Evolutionary conservation across 2,329 filamentous ascomycete genomes (phyloP).

Genomic region (Shiraia bambusicola): DNA sequence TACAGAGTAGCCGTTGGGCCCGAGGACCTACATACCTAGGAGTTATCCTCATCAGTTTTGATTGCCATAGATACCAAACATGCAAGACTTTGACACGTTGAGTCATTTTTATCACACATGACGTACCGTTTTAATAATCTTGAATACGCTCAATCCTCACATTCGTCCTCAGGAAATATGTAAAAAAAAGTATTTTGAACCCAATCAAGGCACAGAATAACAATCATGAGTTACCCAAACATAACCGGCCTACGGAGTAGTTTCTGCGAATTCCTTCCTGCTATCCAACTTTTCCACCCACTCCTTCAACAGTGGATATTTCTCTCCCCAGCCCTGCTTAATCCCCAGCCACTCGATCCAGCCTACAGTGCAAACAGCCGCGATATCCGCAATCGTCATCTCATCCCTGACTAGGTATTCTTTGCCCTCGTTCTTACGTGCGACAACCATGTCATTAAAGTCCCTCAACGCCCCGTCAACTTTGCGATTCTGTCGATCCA

Average conservation of each 20-base stretch:
- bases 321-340: slow-evolving; percentile 8
- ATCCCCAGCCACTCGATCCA: slow-evolving; percentile 13
- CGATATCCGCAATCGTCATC: slow-evolving; percentile 20
- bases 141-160: too few relatives aligned
- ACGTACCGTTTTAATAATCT: too few relatives aligned
- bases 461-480: slow-evolving; percentile 15
- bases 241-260: slow-evolving; percentile 18
- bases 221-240: too few relatives aligned
- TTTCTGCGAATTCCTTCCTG: slow-evolving; percentile 18
- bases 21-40: too few relatives aligned
- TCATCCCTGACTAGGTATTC: slow-evolving; percentile 13
- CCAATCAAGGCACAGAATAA: too few relatives aligned
- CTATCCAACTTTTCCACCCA: slow-evolving; percentile 14
- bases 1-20: too few relatives aligned
- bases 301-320: slow-evolving; percentile 10
- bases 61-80: too few relatives aligned
- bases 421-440: slow-evolving; percentile 7
- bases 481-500: slow-evolving; percentile 16
- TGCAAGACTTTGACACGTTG: too few relatives aligned
- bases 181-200: too few relatives aligned
- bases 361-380: slow-evolving; percentile 12
- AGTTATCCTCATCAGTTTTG: too few relatives aligned
- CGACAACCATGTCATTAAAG: slow-evolving; percentile 10
- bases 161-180: too few relatives aligned
- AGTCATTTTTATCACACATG: too few relatives aligned